These are phyloP conservation scores for Lachnellula cervina DNA, from an alignment of 2,329 filamentous ascomycete species.

Conservation along the genomic window DNA sequence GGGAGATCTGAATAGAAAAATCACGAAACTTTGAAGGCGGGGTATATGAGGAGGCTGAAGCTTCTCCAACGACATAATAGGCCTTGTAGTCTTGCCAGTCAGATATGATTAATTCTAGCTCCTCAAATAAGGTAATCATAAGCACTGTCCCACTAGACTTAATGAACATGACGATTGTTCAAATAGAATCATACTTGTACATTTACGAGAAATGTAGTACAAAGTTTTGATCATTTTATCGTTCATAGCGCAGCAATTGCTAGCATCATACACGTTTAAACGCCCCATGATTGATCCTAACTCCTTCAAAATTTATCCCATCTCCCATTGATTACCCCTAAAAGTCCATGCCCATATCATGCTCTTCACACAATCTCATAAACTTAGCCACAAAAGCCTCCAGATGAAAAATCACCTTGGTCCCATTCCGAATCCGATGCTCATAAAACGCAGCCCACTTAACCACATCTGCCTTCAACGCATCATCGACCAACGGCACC, in stretches of 20 bases:
- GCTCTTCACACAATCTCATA: slow-evolving; percentile 94
- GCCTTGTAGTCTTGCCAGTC: too few species aligned
- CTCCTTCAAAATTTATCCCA: background rate
- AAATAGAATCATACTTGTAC: too few species aligned
- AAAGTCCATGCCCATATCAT: slow-evolving; percentile 78
- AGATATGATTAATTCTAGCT: too few species aligned
- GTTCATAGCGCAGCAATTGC: background rate
- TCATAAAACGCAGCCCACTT: slow-evolving; percentile 98
- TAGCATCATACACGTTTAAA: background rate
- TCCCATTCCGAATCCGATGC: slow-evolving; percentile 85
- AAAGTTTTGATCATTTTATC: background rate
- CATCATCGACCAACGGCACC: slow-evolving; percentile 80
- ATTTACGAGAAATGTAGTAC: too few species aligned
- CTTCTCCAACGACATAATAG: too few species aligned
- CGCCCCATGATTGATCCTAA: background rate
- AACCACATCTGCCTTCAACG: slow-evolving; percentile 84
- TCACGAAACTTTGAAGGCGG: too few species aligned
- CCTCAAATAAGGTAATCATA: too few species aligned
- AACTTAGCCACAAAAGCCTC: slow-evolving; percentile 99
- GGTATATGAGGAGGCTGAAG: too few species aligned
- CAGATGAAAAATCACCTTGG: slow-evolving; percentile 95
- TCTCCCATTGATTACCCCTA: slow-evolving; percentile 21
- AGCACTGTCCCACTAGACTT: too few species aligned
- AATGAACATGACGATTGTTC: too few species aligned
- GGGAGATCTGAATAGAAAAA: too few species aligned